Conservation (phyloP, 2,329 filamentous ascomycete genomes). For the Podosphaera aphanis region DNA sequence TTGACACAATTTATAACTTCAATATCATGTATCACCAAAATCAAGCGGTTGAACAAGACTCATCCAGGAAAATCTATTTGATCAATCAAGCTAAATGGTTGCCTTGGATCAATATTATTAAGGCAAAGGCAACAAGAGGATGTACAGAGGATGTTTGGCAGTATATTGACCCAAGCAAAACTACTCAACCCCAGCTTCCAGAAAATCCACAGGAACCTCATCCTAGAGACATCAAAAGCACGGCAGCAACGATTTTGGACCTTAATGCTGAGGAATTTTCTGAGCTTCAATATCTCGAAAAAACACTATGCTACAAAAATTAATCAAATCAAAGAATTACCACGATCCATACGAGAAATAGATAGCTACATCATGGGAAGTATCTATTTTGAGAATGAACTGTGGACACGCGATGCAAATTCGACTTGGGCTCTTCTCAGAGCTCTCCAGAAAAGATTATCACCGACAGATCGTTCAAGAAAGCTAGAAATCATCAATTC, state of each 20-base stretch:
- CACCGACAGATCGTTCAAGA: not conserved
- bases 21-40: too few relatives aligned
- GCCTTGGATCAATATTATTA: too few relatives aligned
- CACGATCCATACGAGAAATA: not conserved
- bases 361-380: constrained; percentile 1
- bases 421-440: too few relatives aligned
- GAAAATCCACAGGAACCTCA: not conserved
- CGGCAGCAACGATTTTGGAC: not conserved
- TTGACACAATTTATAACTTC: too few relatives aligned
- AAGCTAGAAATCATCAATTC: not conserved
- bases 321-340: not conserved
- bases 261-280: not conserved
- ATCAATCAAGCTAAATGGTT: too few relatives aligned
- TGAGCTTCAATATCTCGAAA: constrained; percentile 1
- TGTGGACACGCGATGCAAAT: not conserved
- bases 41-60: too few relatives aligned
- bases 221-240: not conserved
- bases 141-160: not conserved
- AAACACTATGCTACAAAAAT: not conserved
- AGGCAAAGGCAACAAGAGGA: not conserved
- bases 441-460: not conserved
- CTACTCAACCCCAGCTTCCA: not conserved
- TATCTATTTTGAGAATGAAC: not conserved
- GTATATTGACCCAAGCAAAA: not conserved
- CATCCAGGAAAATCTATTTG: too few relatives aligned